Base-by-base conservation (phyloP, 176 grass and related monocot species). In the Microstegium vimineum region DNA sequence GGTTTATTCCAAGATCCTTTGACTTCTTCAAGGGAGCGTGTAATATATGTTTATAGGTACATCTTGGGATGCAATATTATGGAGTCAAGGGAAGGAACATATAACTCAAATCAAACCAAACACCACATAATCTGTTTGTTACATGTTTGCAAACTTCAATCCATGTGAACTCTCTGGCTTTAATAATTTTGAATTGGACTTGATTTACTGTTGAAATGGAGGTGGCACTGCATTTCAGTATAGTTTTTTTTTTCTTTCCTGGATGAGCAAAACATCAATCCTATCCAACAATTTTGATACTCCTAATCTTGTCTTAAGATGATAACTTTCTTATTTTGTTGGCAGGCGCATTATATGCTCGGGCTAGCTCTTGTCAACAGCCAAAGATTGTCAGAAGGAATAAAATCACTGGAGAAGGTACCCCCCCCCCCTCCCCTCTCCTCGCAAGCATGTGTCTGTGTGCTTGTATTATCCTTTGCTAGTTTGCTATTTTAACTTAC, bases 331-430 rank as follows among this genome's bases (percentile, higher is more conserved):
- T 63, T 69, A 61, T 10, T 80, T 36, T 70, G 56, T 87, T 85
- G 52, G 46, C 43, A 98, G 95, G 92, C 92, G 20, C 92, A 98
- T 83, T 94, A 89, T 74, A 92, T 97, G 91, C 83, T 97, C n/a
- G 86, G 90, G 43, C 88, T 91, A 80, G 86, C 94, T 83, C 81
- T 94, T 75, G 81, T 97, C 68, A 89, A 89, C 73, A 89, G 66
- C 74, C 74, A 97, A 74, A 86, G 92, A 60, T 89, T 90, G 67
- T 31, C 81, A 78, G 86, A 87, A 83, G 94, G 90, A 83, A 97
- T 94, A 64, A 97, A 97, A 83, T 70, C 89, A 92, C 66, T 94
- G 31, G 90, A 97, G 82, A 98, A 94, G 95, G 95, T 98, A 2
- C 30, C 37, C 69, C 31, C 23, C 5, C n/a, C n/a, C 38, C 68